A percentile compares a stretch with the other conserved stretches of the same genome.
These are phyloP conservation scores for Luffa acutangula DNA, from an alignment of 306 rosid genomes.

Conservation along the genomic window DNA sequence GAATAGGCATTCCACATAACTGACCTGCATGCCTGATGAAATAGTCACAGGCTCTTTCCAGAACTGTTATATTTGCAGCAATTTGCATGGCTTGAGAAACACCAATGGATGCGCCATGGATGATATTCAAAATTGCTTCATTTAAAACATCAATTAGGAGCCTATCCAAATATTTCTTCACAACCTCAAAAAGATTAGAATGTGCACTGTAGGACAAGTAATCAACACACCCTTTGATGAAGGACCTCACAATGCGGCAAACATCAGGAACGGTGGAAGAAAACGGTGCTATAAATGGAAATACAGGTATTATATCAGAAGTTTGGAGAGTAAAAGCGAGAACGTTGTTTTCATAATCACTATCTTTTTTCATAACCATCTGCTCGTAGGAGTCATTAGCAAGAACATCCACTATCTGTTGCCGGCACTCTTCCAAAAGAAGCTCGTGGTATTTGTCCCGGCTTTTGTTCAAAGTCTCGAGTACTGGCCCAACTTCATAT, in stretches of 20 bases:
- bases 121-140: conserved; percentile 49
- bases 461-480: conserved; percentile 54
- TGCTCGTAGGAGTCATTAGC: conserved; percentile 72
- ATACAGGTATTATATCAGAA: conserved; percentile 76
- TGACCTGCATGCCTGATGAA: conserved; percentile 68
- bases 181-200: conserved; percentile 38
- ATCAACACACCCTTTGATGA: conserved; percentile 81
- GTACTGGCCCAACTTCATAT: conserved; percentile 60
- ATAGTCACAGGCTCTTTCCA: conserved; percentile 91
- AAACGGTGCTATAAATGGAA: conserved; percentile 78
- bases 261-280: conserved; percentile 81
- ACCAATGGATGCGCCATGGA: conserved; percentile 43
- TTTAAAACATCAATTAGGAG: conserved; percentile 67
- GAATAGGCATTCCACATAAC: conserved; percentile 39
- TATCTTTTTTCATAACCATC: conserved; percentile 73
- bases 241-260: conserved; percentile 69
- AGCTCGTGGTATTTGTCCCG: conserved; percentile 66
- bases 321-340: conserved; percentile 61
- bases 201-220: conserved; percentile 55
- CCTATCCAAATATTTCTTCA: conserved; percentile 64
- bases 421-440: conserved; percentile 58
- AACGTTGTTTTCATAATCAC: conserved; percentile 63
- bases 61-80: conserved; percentile 73
- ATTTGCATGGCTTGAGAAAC: conserved; percentile 94
- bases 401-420: conserved; percentile 38